Percentiles rank a stretch among this genome's conserved stretches.
These are phyloP conservation scores for Coemansia aciculifera DNA, from an alignment of 192 early-diverging fungal genomes.

Conservation along the genomic window DNA sequence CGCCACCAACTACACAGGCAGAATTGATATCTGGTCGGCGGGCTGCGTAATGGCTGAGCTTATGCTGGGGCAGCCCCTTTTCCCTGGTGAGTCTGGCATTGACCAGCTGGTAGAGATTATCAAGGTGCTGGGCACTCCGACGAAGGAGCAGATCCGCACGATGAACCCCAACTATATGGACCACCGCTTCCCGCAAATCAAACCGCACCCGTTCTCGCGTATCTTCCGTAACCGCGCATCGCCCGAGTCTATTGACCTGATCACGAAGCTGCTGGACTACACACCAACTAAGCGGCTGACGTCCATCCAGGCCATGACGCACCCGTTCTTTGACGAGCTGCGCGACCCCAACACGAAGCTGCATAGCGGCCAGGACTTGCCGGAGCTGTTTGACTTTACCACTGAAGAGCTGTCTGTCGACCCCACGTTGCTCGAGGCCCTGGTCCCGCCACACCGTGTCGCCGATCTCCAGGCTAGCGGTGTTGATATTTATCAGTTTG, in stretches of 20 bases:
- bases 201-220: conserved; percentile 83
- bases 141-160: conserved; percentile 90
- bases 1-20: conserved; percentile 87
- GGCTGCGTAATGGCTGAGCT: conserved; percentile 98
- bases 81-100: conserved; percentile 95
- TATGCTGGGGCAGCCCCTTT: conserved; percentile 89
- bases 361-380: conserved; percentile 80
- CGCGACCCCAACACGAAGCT: conserved; percentile 79
- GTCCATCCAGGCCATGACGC: conserved; percentile 88
- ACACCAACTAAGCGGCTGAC: conserved; percentile 80
- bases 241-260: conserved; percentile 84
- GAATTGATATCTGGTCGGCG: conserved; percentile 92
- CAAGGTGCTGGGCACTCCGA: conserved; percentile 96
- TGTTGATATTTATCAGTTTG: conserved; percentile 50
- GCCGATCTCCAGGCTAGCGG: conserved; percentile 41
- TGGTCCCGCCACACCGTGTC: conserved; percentile 78
- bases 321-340: conserved; percentile 98
- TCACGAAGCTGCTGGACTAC: conserved; percentile 87
- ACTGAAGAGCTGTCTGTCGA: conserved; percentile 82
- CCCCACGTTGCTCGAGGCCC: conserved; percentile 70
- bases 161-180: conserved; percentile 99
- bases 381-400: conserved; percentile 91
- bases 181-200: conserved; percentile 98
- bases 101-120: conserved; percentile 99
- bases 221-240: conserved; percentile 83